A percentile compares a stretch with the other conserved stretches of the same genome.
These are phyloP conservation scores for Colletotrichum salicis DNA, from an alignment of 2,329 filamentous ascomycete genomes.

Conservation along the genomic window DNA sequence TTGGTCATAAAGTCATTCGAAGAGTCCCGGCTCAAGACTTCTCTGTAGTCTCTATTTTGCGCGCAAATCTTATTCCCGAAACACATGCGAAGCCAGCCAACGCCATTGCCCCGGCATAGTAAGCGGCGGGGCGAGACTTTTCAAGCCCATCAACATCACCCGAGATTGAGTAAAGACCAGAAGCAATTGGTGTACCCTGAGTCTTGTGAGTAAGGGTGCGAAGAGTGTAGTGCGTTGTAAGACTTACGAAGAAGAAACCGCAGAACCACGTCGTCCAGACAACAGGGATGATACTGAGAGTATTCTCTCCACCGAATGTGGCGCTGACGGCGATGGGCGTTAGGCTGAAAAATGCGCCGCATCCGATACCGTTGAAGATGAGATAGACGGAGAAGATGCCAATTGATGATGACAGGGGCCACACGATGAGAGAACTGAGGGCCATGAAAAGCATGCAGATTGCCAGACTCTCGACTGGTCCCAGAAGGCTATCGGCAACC, in stretches of 20 bases:
- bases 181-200: slow-evolving; percentile 43
- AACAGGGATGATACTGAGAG: slow-evolving; percentile 41
- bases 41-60: neutral
- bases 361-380: slow-evolving; percentile 42
- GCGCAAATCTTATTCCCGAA: slow-evolving; percentile 1
- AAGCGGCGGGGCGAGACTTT: slow-evolving; percentile 41
- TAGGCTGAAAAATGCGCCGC: slow-evolving; percentile 44
- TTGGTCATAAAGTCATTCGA: neutral
- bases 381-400: slow-evolving; percentile 39
- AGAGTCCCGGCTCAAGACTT: neutral
- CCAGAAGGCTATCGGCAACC: slow-evolving; percentile 40
- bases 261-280: slow-evolving; percentile 44
- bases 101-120: slow-evolving; percentile 42
- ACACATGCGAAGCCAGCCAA: slow-evolving; percentile 31
- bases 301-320: slow-evolving; percentile 40
- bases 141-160: slow-evolving; percentile 33
- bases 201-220: neutral
- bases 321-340: slow-evolving; percentile 39
- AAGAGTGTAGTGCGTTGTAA: neutral
- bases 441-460: slow-evolving; percentile 41
- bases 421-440: slow-evolving; percentile 40
- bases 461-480: slow-evolving; percentile 42
- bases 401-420: slow-evolving; percentile 41
- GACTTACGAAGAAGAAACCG: slow-evolving; percentile 42
- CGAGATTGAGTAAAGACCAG: slow-evolving; percentile 40